These are phyloP conservation scores for Solanum okadae DNA, from an alignment of 257 asterid species.

Conservation along the genomic window DNA sequence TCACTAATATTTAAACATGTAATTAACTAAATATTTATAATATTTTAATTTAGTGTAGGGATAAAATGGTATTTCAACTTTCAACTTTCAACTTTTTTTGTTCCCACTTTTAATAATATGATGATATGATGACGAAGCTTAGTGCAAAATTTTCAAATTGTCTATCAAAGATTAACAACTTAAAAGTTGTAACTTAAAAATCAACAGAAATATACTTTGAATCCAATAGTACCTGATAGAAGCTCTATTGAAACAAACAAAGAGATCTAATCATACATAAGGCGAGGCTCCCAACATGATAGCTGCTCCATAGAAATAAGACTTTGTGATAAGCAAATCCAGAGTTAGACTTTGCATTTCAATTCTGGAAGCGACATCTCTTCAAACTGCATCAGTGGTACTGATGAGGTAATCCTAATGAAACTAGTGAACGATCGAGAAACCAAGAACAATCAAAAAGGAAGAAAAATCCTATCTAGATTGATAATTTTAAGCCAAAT, in stretches of 20 bases:
- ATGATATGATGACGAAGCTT: neutral
- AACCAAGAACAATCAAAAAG: neutral
- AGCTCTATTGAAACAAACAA: no score
- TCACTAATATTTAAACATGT: no score
- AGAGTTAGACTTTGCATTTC: neutral
- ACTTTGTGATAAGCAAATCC: neutral
- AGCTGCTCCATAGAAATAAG: neutral
- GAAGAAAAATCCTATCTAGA: neutral
- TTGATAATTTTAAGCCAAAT: neutral
- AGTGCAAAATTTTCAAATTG: neutral
- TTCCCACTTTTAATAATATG: no score
- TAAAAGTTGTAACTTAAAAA: neutral
- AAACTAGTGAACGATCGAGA: neutral
- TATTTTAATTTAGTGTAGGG: no score
- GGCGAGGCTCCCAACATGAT: neutral
- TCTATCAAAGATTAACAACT: no score
- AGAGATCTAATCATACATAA: neutral
- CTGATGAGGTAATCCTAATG: neutral
- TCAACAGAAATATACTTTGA: neutral
- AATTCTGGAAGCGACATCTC: neutral
- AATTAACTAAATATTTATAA: no score
- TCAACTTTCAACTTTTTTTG: no score
- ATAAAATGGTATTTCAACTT: no score
- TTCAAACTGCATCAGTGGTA: neutral
- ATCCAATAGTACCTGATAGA: no score